A percentile compares a stretch with the other conserved stretches of the same genome.
These are phyloP conservation scores for Trebouxia sp. DNA, from an alignment of 139 green algal genomes.

Conservation along the genomic window DNA sequence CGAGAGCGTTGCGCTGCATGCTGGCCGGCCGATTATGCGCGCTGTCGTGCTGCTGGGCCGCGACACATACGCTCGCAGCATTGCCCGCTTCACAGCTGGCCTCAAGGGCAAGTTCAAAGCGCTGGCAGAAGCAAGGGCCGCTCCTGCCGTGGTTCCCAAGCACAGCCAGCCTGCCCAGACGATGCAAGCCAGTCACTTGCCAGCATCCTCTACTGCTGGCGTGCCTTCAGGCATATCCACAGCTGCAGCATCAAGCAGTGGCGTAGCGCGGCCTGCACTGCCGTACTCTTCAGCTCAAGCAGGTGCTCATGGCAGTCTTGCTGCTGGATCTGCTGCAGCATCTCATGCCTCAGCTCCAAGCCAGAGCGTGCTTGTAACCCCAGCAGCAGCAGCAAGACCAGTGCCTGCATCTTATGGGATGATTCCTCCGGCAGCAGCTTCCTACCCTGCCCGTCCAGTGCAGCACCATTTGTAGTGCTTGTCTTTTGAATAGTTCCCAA, in stretches of 20 bases:
- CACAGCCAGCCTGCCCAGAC: background rate
- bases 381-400: constrained; percentile 16
- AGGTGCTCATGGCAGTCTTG: background rate
- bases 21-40: background rate
- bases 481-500: too few species aligned
- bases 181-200: background rate
- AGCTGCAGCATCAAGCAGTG: background rate
- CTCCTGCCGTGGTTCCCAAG: background rate
- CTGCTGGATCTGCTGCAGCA: background rate
- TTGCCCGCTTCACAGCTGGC: constrained; percentile 19
- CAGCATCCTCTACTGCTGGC: background rate
- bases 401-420: background rate
- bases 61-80: constrained; percentile 23
- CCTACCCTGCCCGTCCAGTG: background rate
- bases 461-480: background rate
- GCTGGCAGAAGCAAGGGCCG: background rate
- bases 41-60: background rate
- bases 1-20: constrained; percentile 28
- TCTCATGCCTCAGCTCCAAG: background rate
- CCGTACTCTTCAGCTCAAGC: background rate
- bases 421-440: too few species aligned
- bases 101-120: constrained; percentile 11
- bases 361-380: background rate
- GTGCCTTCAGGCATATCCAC: background rate
- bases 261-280: background rate